Base-by-base conservation (phyloP, 148 eudicot species). In the Amaranthus palmeri region DNA sequence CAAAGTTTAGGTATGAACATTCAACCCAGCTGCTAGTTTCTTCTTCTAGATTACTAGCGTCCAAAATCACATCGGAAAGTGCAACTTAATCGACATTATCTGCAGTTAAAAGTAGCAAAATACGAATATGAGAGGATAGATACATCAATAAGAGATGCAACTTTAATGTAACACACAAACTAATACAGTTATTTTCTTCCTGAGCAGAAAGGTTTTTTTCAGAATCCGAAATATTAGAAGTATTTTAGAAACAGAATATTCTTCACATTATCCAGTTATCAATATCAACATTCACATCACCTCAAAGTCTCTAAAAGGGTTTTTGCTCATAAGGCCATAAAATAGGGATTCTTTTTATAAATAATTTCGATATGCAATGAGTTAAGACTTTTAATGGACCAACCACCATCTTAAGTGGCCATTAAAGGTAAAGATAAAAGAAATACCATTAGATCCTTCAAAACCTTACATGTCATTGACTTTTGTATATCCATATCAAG, bases 401-500 rank as follows among this genome's bases (percentile, higher is more conserved):
- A 25, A 25, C 36, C 36, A 25, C 36, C 36, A 64, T 3, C 8
- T 36, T 40, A 7, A 4, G 52, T 40, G 58, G 40, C 61, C 63
- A 69, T 12, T 45, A 36, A 69, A n/a, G 50, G 42, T 43, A 45
- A 53, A 51, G 49, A 52, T 54, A 1, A 11, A 63, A 64, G 60
- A 65, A 12, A 42, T 63, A 73, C 77, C 74, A 43, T 14, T 48
- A 70, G 61, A 45, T 56, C 44, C 15, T 43, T 15, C 25, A 11
- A 49, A 9, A 47, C 67, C 11, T 14, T 42, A 47, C 54, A 74
- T 45, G 44, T 14, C 41, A 8, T 41, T 10, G 36, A 6, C 52
- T 8, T 53, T 25, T 4, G 59, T 41, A 55, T 13, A 43, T 44
- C 53, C 53, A 45, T 57, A 43, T 82, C 70, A 78, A 41, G 54